Evolutionary conservation across 1,284 basidiomycete genomes (phyloP), one percentile per base, ranked within the genome.

Genomic region (Pascua sp.): DNA sequence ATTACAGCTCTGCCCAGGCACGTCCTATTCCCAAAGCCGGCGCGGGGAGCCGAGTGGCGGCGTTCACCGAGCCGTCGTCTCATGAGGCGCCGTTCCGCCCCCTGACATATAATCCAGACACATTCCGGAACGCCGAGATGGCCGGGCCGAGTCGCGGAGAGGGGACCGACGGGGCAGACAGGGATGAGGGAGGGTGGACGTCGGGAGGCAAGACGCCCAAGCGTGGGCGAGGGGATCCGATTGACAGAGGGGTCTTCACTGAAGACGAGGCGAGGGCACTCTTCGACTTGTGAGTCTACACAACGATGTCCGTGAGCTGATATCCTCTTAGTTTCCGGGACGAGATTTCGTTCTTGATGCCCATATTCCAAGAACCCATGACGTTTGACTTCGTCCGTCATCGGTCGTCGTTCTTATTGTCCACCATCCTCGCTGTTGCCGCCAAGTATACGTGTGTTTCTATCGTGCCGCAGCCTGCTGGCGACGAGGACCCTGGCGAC

Each of bases 11-110:
- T 2, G 47, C 64, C 16, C 56, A 61, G 42, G 56, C 64, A 10
- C 61, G 64, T 11, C 64, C 64, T 2, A 49, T 65, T n/a, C 64
- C 64, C 4, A 55, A 56, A 15, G 47, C 43, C 9, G 53, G 45
- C 10, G 41, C 55, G 0, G 56, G 48, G 0, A 51, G 54, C 15
- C 60, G 63, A 1, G 57, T 65, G 62, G 64, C 64, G 5, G 62
- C 61, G 5, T 66, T 66, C 49, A 51, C 61, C n/a, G 61, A 64
- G n/a, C 55, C 65, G 4, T 49, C 51, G 17, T 56, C 64, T 9
- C 60, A 64, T 42, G 63, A 63, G 53, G 63, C 63, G 32, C 60
- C 63, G 13, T 63, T 61, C 50, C 49, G 59, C 18, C 59, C 51
- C 0, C 49, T 59, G 17, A 57, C 64, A 1, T 65, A 63, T 48